Percentiles rank a stretch among this genome's conserved stretches.
phyloP scores from a whole-genome alignment of 1,284 basidiomycete genomes.

The Pterulicium gracile region DNA sequence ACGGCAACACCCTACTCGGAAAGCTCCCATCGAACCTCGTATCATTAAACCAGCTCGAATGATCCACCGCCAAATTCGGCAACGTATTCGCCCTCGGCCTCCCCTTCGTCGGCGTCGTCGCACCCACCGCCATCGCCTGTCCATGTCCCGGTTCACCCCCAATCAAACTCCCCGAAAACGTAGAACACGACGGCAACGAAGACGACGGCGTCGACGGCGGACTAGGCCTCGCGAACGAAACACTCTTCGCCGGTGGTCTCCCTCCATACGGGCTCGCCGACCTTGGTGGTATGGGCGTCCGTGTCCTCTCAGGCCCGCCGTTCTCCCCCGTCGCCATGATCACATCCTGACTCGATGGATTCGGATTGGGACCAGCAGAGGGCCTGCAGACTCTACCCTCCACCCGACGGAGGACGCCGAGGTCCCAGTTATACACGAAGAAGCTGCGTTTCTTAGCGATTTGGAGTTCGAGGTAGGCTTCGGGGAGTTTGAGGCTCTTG shows the following conservation, averaged over 20 bases:
- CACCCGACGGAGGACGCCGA: slow-evolving; percentile 66
- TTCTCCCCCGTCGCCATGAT: not conserved
- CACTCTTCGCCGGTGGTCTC: slow-evolving; percentile 36
- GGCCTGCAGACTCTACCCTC: slow-evolving; percentile 30
- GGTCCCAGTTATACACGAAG: slow-evolving; percentile 84
- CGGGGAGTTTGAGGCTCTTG: slow-evolving; percentile 60
- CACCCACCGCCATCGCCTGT: slow-evolving; percentile 8
- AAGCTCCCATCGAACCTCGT: slow-evolving; percentile 91
- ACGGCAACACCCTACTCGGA: slow-evolving; percentile 88
- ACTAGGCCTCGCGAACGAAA: slow-evolving; percentile 33
- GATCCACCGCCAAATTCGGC: slow-evolving; percentile 50
- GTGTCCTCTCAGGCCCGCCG: slow-evolving; percentile 3
- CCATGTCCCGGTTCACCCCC: slow-evolving; percentile 4
- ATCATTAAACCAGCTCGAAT: slow-evolving; percentile 89
- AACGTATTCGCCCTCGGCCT: slow-evolving; percentile 61
- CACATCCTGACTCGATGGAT: not conserved
- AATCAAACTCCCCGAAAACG: too few relatives aligned
- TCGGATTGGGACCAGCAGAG: not conserved
- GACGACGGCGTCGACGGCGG: slow-evolving; percentile 6
- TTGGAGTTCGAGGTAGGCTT: slow-evolving; percentile 83
- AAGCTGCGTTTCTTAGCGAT: slow-evolving; percentile 70
- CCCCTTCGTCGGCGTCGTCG: slow-evolving; percentile 17
- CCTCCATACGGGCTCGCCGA: slow-evolving; percentile 14
- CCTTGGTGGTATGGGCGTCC: slow-evolving; percentile 6
- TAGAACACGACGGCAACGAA: slow-evolving; percentile 2